Conservation (phyloP, 192 early-diverging fungal species). For the Coemansia sp. region DNA sequence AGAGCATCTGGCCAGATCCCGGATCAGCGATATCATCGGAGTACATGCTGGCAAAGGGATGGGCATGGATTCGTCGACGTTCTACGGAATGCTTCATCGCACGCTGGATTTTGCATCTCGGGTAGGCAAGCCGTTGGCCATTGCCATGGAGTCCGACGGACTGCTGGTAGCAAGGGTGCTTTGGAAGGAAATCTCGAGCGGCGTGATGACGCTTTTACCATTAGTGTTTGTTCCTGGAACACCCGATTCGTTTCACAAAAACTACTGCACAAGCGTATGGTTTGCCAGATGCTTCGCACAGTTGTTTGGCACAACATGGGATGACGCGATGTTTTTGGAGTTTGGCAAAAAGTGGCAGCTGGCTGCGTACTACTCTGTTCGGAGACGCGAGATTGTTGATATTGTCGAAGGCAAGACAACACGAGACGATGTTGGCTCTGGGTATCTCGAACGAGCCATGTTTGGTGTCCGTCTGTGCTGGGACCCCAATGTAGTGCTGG, state of each 20-base stretch:
- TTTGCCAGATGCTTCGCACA: conserved; percentile 24
- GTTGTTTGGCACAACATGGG: conserved; percentile 14
- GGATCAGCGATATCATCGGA: conserved; percentile 10
- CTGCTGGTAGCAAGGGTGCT: conserved; percentile 29
- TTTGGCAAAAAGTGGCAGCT: conserved; percentile 51
- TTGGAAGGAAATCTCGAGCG: conserved; percentile 29
- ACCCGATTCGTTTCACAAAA: conserved; percentile 40
- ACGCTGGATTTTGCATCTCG: conserved; percentile 16
- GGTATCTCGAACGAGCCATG: conserved; percentile 17
- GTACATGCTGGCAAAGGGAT: conserved; percentile 27
- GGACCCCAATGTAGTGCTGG: conserved; percentile 29
- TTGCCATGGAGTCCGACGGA: conserved; percentile 11
- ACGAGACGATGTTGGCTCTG: not conserved
- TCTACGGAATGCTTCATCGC: conserved; percentile 18
- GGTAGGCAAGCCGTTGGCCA: conserved; percentile 15
- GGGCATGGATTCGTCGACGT: conserved; percentile 29
- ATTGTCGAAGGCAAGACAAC: conserved; percentile 11
- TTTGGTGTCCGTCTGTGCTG: conserved; percentile 34
- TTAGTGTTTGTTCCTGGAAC: conserved; percentile 50
- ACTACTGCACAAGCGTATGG: conserved; percentile 23
- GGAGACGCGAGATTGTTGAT: conserved; percentile 27
- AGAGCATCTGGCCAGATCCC: conserved; percentile 22
- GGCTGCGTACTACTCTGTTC: conserved; percentile 44
- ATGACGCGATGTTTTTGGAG: conserved; percentile 23
- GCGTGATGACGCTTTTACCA: conserved; percentile 21